Base-by-base conservation (phyloP, 163 green algal genomes). In the Scenedesmus sp. region DNA sequence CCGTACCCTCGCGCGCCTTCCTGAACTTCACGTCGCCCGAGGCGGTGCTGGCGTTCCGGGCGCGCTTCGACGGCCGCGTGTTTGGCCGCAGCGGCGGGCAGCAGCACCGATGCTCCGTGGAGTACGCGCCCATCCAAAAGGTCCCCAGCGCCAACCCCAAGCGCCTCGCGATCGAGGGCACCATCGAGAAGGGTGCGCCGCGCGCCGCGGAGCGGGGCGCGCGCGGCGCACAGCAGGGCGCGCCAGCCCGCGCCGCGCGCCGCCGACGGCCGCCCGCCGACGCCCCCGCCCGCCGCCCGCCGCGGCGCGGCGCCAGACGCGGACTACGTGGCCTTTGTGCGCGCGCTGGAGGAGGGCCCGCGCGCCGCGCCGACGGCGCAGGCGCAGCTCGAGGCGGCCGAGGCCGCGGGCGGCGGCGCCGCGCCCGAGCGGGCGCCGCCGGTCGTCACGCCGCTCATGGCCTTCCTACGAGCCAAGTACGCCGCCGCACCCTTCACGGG, bases 91-190 rank as follows among this genome's bases (percentile, higher is more conserved):
- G 88, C 54, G 88, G 87, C 53, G 92, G 90, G 57, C 87, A 81
- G 54, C 89, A 94, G 83, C 92, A 90, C 78, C 79, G 83, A 22
- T 74, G 73, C 60, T 66, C 69, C 6, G 89, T 97, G 28, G 91
- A 97, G 80, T 97, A 94, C 80, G 91, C 92, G 0, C 89, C 92
- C 0, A 93, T 87, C 63, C 91, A 95, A 47, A 89, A 88, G 60
- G 83, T 94, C 17, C 89, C 91, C 0, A 63, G 64, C 1, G 50
- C 81, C 9, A 67, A 81, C 17, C 66, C 63, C 7, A 94, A 93
- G 73, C 80, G 84, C 11, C 87, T 94, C 57, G 82, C 86, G 0
- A 70, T 87, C 47, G 91, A 95, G 65, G 90, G 89, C 48, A 95
- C 92, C 15, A 86, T 96, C 3, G 85, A 95, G 13, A 84, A 89